A percentile compares a stretch with the other conserved stretches of the same genome.
Conservation (phyloP, 495 filamentous ascomycete genomes). For the Aspergillus saccharolyticus region DNA sequence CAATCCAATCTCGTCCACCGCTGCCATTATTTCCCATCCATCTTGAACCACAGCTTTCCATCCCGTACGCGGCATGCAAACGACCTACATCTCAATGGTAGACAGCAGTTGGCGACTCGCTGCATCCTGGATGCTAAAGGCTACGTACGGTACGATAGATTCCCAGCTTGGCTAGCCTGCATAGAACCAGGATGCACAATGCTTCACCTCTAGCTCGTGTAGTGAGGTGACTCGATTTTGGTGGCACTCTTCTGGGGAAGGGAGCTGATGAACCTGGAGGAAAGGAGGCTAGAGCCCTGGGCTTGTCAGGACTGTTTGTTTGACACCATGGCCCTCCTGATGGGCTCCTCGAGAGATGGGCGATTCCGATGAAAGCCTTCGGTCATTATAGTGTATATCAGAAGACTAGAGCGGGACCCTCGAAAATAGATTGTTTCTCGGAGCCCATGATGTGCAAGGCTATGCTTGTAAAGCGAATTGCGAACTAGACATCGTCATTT, state of each 20-base stretch:
- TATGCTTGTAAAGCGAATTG: no score
- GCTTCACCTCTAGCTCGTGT: slow-evolving; percentile 15
- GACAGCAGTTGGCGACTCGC: slow-evolving; percentile 11
- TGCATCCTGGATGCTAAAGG: slow-evolving; percentile 1
- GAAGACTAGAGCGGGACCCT: neutral
- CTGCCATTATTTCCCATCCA: neutral
- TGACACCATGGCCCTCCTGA: neutral
- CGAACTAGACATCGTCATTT: neutral
- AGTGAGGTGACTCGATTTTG: slow-evolving; percentile 13
- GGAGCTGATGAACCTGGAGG: slow-evolving; percentile 3
- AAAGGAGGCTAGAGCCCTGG: neutral
- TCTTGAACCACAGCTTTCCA: neutral
- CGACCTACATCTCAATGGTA: neutral
- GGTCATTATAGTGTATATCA: no score
- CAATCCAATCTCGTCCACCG: neutral
- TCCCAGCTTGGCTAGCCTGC: slow-evolving; percentile 15
- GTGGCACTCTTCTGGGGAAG: slow-evolving; percentile 6
- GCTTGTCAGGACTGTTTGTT: neutral
- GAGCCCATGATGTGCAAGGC: no score
- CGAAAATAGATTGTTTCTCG: no score
- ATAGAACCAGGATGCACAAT: slow-evolving; percentile 10
- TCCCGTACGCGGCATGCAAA: neutral
- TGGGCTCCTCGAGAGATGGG: neutral
- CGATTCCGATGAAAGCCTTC: no score
- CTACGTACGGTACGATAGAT: slow-evolving; percentile 13